Evolutionary conservation across 306 rosid genomes (phyloP).

Genomic region (Cicer chorassanicum): DNA sequence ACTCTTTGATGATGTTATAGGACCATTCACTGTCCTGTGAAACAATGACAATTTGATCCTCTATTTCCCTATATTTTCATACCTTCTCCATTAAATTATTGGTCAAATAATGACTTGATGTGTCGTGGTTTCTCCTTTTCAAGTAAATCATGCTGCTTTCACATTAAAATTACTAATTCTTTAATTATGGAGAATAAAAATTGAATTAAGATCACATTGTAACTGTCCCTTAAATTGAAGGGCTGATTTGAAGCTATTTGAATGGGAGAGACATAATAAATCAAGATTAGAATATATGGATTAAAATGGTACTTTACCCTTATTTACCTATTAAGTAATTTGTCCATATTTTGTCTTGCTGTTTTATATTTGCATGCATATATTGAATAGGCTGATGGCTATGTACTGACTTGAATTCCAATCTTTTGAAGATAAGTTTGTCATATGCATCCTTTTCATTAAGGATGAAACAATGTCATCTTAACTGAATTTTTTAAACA

Average conservation of each 20-base stretch:
- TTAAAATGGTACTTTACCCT: neutral
- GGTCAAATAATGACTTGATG: conserved; percentile 14
- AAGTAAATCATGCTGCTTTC: conserved; percentile 3
- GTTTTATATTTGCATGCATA: neutral
- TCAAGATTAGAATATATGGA: neutral
- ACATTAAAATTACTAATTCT: conserved; percentile 2
- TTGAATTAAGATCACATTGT: neutral
- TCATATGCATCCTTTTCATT: neutral
- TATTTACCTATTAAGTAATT: conserved; percentile 13
- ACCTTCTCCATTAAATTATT: neutral
- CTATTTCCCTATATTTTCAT: conserved; percentile 5
- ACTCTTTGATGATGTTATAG: conserved; percentile 11
- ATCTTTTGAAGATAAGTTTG: neutral
- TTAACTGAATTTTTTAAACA: too few relatives aligned
- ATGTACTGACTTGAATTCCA: neutral
- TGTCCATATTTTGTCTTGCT: neutral
- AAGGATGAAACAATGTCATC: neutral
- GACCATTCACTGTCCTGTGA: conserved; percentile 9
- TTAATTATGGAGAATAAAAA: conserved; percentile 1
- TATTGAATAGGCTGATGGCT: neutral
- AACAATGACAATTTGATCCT: conserved; percentile 24
- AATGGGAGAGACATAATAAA: conserved; percentile 11
- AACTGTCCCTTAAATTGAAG: neutral
- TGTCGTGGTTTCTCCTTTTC: neutral
- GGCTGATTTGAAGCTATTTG: conserved; percentile 8